A percentile compares a stretch with the other conserved stretches of the same genome.
Conservation (phyloP, 495 filamentous ascomycete species). For the Jackrogersella minutella region DNA sequence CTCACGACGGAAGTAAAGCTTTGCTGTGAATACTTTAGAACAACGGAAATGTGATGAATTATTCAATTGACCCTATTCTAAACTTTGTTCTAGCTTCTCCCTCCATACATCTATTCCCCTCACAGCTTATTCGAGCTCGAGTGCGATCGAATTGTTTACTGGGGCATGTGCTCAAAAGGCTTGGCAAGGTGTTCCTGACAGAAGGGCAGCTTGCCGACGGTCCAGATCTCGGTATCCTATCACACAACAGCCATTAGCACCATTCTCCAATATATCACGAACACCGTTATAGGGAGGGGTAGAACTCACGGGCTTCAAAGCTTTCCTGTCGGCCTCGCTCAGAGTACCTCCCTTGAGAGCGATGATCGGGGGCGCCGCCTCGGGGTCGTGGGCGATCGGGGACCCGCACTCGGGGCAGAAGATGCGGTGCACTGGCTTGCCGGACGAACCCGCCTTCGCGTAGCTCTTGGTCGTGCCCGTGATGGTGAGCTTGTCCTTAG, state of each 20-base stretch:
- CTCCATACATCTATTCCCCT: background rate
- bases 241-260: background rate
- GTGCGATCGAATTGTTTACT: slow-evolving; percentile 47
- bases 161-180: slow-evolving; percentile 68
- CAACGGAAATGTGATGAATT: background rate
- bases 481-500: slow-evolving; percentile 66
- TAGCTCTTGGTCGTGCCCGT: slow-evolving; percentile 70
- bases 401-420: slow-evolving; percentile 76
- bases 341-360: slow-evolving; percentile 73
- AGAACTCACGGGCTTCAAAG: slow-evolving; percentile 65
- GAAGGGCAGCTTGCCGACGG: slow-evolving; percentile 71
- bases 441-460: slow-evolving; percentile 62
- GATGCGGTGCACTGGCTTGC: slow-evolving; percentile 67
- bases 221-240: slow-evolving; percentile 75
- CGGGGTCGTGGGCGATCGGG: slow-evolving; percentile 73
- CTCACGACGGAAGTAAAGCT: background rate
- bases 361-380: slow-evolving; percentile 71
- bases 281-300: background rate
- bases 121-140: background rate
- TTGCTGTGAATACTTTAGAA: background rate
- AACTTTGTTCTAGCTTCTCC: background rate
- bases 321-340: slow-evolving; percentile 70
- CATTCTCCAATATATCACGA: background rate
- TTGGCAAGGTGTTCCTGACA: slow-evolving; percentile 69
- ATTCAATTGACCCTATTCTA: background rate